Evolutionary conservation across 129 eudicot genomes (phyloP).

Genomic region (Cynara cardunculus): DNA sequence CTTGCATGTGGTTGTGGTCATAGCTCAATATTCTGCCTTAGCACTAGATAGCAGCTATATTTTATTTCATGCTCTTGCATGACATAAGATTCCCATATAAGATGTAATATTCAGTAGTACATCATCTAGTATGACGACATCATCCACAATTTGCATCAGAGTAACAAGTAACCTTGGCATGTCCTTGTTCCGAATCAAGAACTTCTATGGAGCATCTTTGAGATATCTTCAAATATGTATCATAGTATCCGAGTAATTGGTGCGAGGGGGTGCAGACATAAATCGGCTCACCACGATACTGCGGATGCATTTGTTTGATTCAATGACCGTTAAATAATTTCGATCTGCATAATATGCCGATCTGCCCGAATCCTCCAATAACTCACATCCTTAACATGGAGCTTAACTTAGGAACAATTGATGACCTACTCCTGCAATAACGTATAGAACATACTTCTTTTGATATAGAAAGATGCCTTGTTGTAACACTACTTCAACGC

Average conservation of each 20-base stretch:
- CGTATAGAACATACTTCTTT: neutral
- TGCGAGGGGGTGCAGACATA: neutral
- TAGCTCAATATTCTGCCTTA: neutral
- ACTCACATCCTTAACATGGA: neutral
- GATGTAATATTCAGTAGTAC: neutral
- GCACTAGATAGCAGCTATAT: neutral
- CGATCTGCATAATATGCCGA: neutral
- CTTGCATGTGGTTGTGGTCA: neutral
- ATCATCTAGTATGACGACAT: neutral
- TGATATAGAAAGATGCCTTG: neutral
- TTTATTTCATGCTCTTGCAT: neutral
- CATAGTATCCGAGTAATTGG: neutral
- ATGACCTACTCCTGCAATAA: neutral
- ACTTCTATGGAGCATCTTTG: neutral
- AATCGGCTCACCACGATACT: neutral
- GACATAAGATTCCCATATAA: neutral
- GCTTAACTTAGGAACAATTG: neutral
- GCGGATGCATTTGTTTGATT: neutral
- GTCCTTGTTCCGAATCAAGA: neutral
- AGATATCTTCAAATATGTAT: neutral
- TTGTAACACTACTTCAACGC: neutral
- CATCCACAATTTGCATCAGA: neutral
- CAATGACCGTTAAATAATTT: neutral
- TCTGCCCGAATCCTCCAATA: neutral
- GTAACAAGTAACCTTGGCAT: neutral